Evolutionary conservation across 441 rosid species (phyloP).

Genomic region (Capsella rubella): DNA sequence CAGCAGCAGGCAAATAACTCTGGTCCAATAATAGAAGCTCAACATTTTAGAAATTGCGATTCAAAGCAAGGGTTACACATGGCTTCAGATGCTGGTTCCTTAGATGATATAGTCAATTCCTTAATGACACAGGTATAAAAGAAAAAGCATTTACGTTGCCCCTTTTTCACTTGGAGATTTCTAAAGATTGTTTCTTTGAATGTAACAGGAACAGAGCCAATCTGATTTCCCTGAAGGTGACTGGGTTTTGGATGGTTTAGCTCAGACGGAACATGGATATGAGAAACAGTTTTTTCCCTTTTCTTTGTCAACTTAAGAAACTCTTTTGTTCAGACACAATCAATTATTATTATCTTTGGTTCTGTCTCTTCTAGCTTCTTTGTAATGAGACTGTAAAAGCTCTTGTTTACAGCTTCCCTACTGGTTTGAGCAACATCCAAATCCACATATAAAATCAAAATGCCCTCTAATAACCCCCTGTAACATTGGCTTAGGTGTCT

Average conservation of each 20-base stretch:
- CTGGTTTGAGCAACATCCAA: slow-evolving; percentile 11
- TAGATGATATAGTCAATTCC: slow-evolving; percentile 67
- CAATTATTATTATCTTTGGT: slow-evolving; percentile 13
- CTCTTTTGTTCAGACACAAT: slow-evolving; percentile 21
- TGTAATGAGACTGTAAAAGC: slow-evolving; percentile 26
- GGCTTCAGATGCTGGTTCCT: slow-evolving; percentile 56
- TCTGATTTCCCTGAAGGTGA: slow-evolving; percentile 50
- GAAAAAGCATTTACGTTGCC: neutral
- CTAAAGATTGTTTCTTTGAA: slow-evolving; percentile 8
- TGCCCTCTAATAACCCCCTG: neutral
- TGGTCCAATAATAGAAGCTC: slow-evolving; percentile 48
- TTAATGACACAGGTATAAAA: slow-evolving; percentile 64
- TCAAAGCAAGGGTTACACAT: slow-evolving; percentile 50
- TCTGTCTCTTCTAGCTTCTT: slow-evolving; percentile 14
- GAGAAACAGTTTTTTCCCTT: slow-evolving; percentile 28
- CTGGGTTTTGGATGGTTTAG: slow-evolving; percentile 48
- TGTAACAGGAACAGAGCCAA: slow-evolving; percentile 59
- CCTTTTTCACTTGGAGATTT: neutral
- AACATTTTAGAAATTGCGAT: slow-evolving; percentile 32
- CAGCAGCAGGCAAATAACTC: slow-evolving; percentile 39
- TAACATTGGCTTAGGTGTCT: neutral
- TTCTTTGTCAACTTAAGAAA: slow-evolving; percentile 31
- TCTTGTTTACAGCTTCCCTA: slow-evolving; percentile 13
- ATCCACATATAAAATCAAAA: neutral
- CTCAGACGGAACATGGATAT: slow-evolving; percentile 57